Percentiles rank a stretch among this genome's conserved stretches.
Conservation (phyloP, 495 filamentous ascomycete species). For the Rusavskia elegans region DNA sequence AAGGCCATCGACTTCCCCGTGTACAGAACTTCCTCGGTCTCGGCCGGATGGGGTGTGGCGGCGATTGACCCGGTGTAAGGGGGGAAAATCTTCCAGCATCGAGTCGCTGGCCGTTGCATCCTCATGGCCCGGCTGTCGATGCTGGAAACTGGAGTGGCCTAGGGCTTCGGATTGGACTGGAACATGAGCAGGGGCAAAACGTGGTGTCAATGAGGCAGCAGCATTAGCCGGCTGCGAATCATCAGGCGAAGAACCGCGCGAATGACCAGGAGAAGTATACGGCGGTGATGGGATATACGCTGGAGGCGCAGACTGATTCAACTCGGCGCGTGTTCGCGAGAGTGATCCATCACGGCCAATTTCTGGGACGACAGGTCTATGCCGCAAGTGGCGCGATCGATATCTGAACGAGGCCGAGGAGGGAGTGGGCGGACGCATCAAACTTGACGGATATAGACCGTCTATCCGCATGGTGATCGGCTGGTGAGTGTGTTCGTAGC, state of each 20-base stretch:
- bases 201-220: slow-evolving; percentile 22
- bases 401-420: neutral
- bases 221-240: slow-evolving; percentile 11
- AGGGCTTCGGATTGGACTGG: slow-evolving; percentile 1
- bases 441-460: neutral
- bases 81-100: slow-evolving; percentile 5
- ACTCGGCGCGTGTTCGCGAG: neutral
- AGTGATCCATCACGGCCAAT: neutral
- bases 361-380: neutral
- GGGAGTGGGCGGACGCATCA: neutral
- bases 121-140: neutral
- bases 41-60: neutral
- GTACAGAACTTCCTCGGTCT: slow-evolving; percentile 4
- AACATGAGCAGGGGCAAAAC: slow-evolving; percentile 30
- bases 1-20: slow-evolving; percentile 45
- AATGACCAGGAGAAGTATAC: slow-evolving; percentile 15
- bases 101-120: neutral
- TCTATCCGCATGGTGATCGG: slow-evolving; percentile 14
- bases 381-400: neutral
- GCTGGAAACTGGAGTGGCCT: neutral
- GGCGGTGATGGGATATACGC: slow-evolving; percentile 16
- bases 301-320: neutral
- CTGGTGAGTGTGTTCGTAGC: slow-evolving; percentile 18
- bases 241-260: slow-evolving; percentile 12
- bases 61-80: slow-evolving; percentile 9